Conservation (phyloP, 2,329 filamentous ascomycete genomes). For the Aurifilum marmelostoma region DNA sequence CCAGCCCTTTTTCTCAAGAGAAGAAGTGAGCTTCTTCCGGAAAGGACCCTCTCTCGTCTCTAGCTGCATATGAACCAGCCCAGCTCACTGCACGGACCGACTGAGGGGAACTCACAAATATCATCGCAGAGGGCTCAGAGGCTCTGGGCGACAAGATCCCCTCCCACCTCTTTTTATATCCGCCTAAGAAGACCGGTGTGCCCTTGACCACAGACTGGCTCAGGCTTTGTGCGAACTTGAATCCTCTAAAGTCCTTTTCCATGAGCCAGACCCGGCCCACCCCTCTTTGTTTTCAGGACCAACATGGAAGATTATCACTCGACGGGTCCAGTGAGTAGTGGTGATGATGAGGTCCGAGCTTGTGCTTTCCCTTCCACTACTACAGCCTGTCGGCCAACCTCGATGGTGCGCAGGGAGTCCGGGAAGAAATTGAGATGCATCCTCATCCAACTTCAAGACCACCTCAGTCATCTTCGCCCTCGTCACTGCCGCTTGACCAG, state of each 20-base stretch:
- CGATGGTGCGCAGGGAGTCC: background rate
- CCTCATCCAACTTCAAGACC: background rate
- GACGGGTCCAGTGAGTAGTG: too few relatives aligned
- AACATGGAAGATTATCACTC: background rate
- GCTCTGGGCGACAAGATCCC: too few relatives aligned
- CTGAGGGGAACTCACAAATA: background rate
- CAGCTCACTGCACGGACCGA: background rate
- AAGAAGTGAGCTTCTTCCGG: too few relatives aligned
- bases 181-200: background rate
- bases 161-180: too few relatives aligned
- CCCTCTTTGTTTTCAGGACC: background rate
- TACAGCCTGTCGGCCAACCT: background rate
- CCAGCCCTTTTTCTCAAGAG: too few relatives aligned
- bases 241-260: background rate
- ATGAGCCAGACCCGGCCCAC: too few relatives aligned
- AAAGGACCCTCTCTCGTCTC: too few relatives aligned
- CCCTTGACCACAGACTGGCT: background rate
- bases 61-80: too few relatives aligned
- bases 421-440: background rate
- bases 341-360: background rate
- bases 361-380: background rate
- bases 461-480: slow-evolving; percentile 62
- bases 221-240: background rate
- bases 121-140: background rate
- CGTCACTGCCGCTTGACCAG: slow-evolving; percentile 78